phyloP scores from a whole-genome alignment of 2,329 filamentous ascomycete genomes.

The Ophiosphaerella herpotricha region DNA sequence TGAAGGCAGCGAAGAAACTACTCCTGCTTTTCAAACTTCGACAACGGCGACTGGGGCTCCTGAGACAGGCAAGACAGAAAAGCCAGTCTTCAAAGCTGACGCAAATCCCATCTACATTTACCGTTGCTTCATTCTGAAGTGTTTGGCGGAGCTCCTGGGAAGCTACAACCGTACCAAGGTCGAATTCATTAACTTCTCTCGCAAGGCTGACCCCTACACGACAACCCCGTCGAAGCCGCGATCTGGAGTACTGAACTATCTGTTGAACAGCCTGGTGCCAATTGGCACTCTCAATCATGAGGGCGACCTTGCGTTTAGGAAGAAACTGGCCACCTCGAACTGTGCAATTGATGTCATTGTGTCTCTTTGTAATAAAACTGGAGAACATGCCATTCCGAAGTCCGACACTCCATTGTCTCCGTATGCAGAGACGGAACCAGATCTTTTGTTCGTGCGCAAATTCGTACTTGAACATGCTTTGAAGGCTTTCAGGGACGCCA shows the following conservation, averaged over 20 bases:
- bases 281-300: slow-evolving; percentile 69
- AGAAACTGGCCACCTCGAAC: slow-evolving; percentile 80
- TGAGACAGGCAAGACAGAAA: slow-evolving; percentile 57
- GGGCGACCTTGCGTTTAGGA: slow-evolving; percentile 78
- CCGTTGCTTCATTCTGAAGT: slow-evolving; percentile 91
- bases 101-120: slow-evolving; percentile 97
- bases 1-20: slow-evolving; percentile 10
- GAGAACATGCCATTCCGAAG: slow-evolving; percentile 70
- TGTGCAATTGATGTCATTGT: slow-evolving; percentile 88
- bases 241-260: slow-evolving; percentile 89
- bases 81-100: slow-evolving; percentile 82
- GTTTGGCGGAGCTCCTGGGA: slow-evolving; percentile 84
- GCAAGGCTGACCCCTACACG: slow-evolving; percentile 80
- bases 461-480: slow-evolving; percentile 94
- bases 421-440: slow-evolving; percentile 73
- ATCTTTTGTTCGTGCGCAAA: slow-evolving; percentile 88
- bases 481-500: slow-evolving; percentile 89
- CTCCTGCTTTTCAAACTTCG: slow-evolving; percentile 6
- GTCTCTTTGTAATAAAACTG: slow-evolving; percentile 84
- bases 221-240: slow-evolving; percentile 92
- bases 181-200: slow-evolving; percentile 98
- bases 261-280: slow-evolving; percentile 78
- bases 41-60: slow-evolving; percentile 9
- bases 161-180: slow-evolving; percentile 95
- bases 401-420: slow-evolving; percentile 30